Evolutionary conservation across 1,284 basidiomycete genomes (phyloP), one percentile per base, ranked within the genome.

Genomic region (Neolentinus lepideus): DNA sequence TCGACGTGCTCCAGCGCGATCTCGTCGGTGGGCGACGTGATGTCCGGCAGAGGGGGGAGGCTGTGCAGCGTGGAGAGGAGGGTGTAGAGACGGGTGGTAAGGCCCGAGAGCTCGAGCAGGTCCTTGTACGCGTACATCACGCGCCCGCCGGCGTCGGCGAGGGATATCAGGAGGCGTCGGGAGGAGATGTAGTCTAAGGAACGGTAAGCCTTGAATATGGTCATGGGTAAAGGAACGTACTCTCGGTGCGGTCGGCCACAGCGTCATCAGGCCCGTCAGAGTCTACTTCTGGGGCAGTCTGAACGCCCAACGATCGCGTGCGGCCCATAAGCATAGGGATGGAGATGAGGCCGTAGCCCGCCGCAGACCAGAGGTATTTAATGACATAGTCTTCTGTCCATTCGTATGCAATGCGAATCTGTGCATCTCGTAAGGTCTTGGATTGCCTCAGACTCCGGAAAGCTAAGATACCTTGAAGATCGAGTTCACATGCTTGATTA

Each of bases 311-410:
- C 8, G 74, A 72, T 66, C 60, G 71, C 65, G 55, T 78, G 63
- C 74, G 64, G 1, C 80, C 86, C 60, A 90, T 85, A 50, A 95
- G 75, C 16, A 95, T 78, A 0, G 94, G 94, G 6, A 96, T 87
- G 2, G 92, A 91, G 66, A 96, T 96, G 26, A 97, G 78, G 3
- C 81, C 82, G 67, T 95, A 96, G 0, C 93, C 93, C 6, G 87
- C 85, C 0, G 92, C 94, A 22, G 90, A 93, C 93, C 94, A 96
- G 10, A 92, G 74, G 67, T 96, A 96, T 69, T 96, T 95, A 75
- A 95, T 93, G 9, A 96, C 88, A 62, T 92, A 92, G 73, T 96
- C 93, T 66, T 95, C 92, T 0, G 90, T 95, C 92, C 87, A 90
- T 63, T 91, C 88, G 64, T 92, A 92, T 1, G 85, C 85, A 53